Evolutionary conservation across 202 grass and related monocot species (phyloP), one percentile per base, ranked within the genome.

Genomic region (Saccharum hybrid): DNA sequence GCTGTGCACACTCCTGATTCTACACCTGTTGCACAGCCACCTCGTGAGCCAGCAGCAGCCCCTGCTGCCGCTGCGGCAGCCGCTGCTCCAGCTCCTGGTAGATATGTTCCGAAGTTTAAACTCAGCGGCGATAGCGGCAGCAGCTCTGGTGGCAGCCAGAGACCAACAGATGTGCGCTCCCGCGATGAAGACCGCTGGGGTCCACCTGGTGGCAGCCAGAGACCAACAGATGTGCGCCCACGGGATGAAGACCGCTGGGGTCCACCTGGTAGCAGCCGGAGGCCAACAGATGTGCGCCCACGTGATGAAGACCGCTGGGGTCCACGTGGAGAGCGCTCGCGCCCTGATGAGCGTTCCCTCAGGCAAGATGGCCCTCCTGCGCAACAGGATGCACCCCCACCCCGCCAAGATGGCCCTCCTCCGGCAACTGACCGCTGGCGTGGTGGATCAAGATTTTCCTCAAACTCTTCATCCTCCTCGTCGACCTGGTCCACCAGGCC

Each of bases 51-150:
- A 37, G 75, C 52, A 39, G 79, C 75, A 12, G 66, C 87, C 7
- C 85, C 88, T 11, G 81, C 78, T 0, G 76, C 66, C 0, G 75
- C 85, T 0, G 76, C 66, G 0, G 70, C 85, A 0, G 52, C 91
- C 0, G 0, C 66, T 7, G 85, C 82, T 8, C 86, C 92, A 21
- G 16, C 82, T 78, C 7, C 88, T 45, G 80, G 79, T 52, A 92
- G 74, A 71, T 96, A 90, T 86, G 86, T 98, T 28, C 96, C 92
- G 0, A 95, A 77, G 81, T 93, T 88, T 11, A 88, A 75, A 63
- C 92, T 85, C 2, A 57, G 86, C 5, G n/a, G n/a, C n/a, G n/a
- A n/a, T n/a, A n/a, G n/a, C n/a, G 18, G 45, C 31, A 68, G 82
- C 10, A 81, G 81, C 15, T 48, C 21, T 48, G 38, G 61, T 10